phyloP scores from a whole-genome alignment of 495 filamentous ascomycete species.

The Neurospora sp. region DNA sequence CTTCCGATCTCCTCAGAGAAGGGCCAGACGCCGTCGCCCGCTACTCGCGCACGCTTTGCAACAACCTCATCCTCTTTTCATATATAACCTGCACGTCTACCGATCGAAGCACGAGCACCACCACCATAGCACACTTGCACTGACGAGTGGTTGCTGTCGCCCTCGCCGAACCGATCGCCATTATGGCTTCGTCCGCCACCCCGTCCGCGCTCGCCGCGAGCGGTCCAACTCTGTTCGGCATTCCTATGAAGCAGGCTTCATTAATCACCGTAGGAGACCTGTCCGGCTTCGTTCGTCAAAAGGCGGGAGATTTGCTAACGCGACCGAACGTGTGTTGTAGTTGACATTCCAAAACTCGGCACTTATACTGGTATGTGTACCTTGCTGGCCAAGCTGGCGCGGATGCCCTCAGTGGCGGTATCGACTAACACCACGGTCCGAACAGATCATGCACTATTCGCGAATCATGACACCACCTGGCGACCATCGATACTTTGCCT shows the following conservation, averaged over 20 bases:
- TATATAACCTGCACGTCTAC: not conserved
- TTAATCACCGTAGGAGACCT: conserved; percentile 55
- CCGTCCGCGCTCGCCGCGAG: conserved; percentile 22
- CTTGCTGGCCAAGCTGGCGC: not conserved
- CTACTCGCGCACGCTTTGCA: not conserved
- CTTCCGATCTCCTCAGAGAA: not conserved
- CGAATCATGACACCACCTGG: conserved; percentile 75
- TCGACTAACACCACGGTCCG: conserved; percentile 5
- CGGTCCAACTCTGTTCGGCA: conserved; percentile 44
- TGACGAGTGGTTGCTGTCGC: not conserved
- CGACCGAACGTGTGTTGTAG: conserved; percentile 26
- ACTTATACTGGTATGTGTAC: conserved; percentile 53
- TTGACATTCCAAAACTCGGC: conserved; percentile 73
- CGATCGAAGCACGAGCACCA: not conserved
- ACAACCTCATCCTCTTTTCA: not conserved
- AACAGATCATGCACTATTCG: conserved; percentile 82
- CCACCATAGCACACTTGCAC: not conserved
- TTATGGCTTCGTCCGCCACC: not conserved
- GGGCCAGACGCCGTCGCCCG: not conserved
- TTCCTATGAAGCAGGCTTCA: conserved; percentile 68
- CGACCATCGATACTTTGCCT: conserved; percentile 81
- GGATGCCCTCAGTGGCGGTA: not conserved
- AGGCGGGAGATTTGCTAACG: conserved; percentile 14
- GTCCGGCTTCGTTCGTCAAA: conserved; percentile 7
- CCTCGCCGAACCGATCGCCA: not conserved